Conservation (phyloP, 148 eudicot species). For the Silene latifolia region DNA sequence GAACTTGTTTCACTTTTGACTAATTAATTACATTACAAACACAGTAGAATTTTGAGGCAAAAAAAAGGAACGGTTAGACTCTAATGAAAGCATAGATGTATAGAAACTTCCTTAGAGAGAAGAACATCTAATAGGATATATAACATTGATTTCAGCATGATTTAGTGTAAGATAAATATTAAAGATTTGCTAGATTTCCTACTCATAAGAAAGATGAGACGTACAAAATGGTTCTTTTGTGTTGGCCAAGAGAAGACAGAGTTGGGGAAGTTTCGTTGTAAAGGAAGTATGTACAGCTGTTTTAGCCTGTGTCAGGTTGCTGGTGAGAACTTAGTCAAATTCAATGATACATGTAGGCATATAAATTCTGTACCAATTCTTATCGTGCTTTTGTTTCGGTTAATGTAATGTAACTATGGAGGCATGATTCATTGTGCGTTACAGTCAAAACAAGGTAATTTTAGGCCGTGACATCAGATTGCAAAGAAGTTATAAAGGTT, state of each 20-base stretch:
- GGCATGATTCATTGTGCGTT: no score
- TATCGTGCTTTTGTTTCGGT: no score
- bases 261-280: neutral
- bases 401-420: no score
- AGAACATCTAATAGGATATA: neutral
- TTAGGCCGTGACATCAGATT: no score
- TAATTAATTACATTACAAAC: neutral
- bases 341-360: neutral
- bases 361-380: no score
- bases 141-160: neutral
- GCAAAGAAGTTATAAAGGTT: no score
- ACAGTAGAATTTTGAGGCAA: neutral
- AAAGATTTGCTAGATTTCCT: neutral
- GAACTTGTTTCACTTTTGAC: neutral
- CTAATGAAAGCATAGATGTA: neutral
- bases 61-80: neutral
- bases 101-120: neutral
- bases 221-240: neutral
- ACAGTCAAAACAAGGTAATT: no score
- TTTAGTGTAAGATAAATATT: neutral
- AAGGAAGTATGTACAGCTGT: neutral
- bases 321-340: neutral
- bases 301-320: no score
- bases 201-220: neutral
- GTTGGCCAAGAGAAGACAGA: neutral